phyloP scores from a whole-genome alignment of 495 filamentous ascomycete species.

The Xylaria nigripes region DNA sequence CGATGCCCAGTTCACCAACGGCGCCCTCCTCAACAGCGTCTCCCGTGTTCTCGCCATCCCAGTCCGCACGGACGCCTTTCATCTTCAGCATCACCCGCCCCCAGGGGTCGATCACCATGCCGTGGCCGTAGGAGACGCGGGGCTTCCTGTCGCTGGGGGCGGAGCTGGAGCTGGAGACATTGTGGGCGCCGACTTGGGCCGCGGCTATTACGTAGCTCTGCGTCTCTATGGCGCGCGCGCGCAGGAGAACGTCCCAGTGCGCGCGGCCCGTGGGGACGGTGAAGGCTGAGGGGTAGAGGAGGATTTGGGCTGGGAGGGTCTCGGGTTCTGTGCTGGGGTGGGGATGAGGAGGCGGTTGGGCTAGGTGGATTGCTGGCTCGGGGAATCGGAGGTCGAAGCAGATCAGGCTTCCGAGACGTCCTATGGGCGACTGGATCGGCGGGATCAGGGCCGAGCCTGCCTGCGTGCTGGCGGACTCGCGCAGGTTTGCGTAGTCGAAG shows the following conservation, averaged over 20 bases:
- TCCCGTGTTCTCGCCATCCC: conserved; percentile 36
- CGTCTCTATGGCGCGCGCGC: conserved; percentile 81
- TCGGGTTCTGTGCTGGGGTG: neutral
- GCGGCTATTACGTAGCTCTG: conserved; percentile 83
- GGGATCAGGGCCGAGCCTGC: conserved; percentile 33
- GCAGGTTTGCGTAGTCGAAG: conserved; percentile 34
- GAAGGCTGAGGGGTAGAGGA: conserved; percentile 87
- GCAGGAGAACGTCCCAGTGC: conserved; percentile 75
- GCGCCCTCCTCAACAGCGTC: conserved; percentile 25
- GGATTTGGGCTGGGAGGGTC: conserved; percentile 51
- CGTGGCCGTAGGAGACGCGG: conserved; percentile 77
- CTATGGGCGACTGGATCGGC: conserved; percentile 66
- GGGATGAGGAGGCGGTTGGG: conserved; percentile 33
- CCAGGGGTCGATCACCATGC: conserved; percentile 85
- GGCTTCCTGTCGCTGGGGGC: neutral
- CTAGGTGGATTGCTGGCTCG: conserved; percentile 61
- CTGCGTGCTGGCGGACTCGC: conserved; percentile 28
- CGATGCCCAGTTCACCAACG: conserved; percentile 38
- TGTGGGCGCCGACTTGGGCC: conserved; percentile 75
- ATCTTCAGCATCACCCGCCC: conserved; percentile 63
- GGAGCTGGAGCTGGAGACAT: conserved; percentile 36
- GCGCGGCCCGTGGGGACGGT: conserved; percentile 78
- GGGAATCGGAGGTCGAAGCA: conserved; percentile 93
- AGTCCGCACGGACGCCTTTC: conserved; percentile 40
- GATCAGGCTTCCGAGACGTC: conserved; percentile 67